Percentiles rank a stretch among this genome's conserved stretches.
phyloP scores from a whole-genome alignment of 83 land plant genomes.

The Picea abies region DNA sequence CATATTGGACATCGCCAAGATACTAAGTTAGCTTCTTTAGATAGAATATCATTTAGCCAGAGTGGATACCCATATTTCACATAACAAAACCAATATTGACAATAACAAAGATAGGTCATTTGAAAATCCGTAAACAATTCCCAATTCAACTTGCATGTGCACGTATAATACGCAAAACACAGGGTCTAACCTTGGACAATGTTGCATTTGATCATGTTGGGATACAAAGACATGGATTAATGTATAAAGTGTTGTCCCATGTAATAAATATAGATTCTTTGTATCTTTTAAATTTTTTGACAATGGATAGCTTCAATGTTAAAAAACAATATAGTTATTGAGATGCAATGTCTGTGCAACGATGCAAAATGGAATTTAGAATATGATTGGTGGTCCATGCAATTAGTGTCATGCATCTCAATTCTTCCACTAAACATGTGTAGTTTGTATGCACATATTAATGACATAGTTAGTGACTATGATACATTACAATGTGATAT shows the following conservation, averaged over 20 bases:
- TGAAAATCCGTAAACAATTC: not conserved
- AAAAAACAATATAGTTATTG: too few species aligned
- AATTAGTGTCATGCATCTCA: too few species aligned
- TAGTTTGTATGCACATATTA: too few species aligned
- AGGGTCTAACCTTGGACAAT: not conserved
- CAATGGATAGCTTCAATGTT: too few species aligned
- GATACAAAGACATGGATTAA: not conserved
- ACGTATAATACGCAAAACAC: not conserved
- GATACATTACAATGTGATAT: too few species aligned
- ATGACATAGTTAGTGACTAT: too few species aligned
- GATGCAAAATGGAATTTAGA: too few species aligned
- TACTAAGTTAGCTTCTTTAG: not conserved
- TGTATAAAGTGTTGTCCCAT: not conserved
- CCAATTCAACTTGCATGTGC: not conserved
- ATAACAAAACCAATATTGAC: not conserved
- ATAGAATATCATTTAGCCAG: accelerated
- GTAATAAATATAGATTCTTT: not conserved
- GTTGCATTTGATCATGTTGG: not conserved
- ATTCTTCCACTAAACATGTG: too few species aligned
- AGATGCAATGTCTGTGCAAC: too few species aligned
- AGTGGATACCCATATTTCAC: not conserved
- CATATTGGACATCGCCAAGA: not conserved
- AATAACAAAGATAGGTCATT: not conserved
- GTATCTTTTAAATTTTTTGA: too few species aligned
- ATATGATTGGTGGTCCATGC: too few species aligned